Evolutionary conservation across 2,329 filamentous ascomycete genomes (phyloP), one percentile per base, ranked within the genome.

Genomic region (Penicillium sp.): DNA sequence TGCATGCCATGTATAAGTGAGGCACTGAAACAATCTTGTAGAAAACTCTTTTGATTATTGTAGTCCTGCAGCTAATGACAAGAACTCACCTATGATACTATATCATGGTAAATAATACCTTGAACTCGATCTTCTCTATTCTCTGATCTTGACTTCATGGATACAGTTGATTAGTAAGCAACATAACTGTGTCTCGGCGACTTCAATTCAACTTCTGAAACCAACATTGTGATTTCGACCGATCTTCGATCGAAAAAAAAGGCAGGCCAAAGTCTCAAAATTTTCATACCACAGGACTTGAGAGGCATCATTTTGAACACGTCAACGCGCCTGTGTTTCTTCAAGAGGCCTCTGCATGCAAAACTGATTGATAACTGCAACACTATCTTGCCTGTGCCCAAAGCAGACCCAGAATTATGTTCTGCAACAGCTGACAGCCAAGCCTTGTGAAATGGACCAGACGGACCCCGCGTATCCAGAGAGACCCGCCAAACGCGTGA

Each of bases 401-500:
- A 19, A 31, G 7, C 10, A 16, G 16, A 31, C 21, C 13, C 26
- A 45, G 16, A 19, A 53, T 29, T 16, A 49, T 49, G 24, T 23
- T 19, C 18, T 16, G 24, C 13, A 4, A 14, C 21, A 48, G 16
- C 19, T 28, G 40, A 29, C 21, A 34, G 2, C 14, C 24, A n/a
- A 10, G 19, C 16, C n/a, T 29, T 40, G 3, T 13, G 46, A 47
- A 16, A 60, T 58, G 55, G 58, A 62, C 16, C 46, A 58, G 26
- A 51, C 55, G 40, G 56, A 60, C 46, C 53, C 52, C 14, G 11
- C 54, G 39, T 54, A 58, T 45, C 16, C 59, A 29, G 68, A 68
- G 43, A 59, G 66, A 26, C 70, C 70, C 5, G 57, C 60, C 14
- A 74, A 74, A 54, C 66, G 74, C 44, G 72, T 74, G 5, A 67